Base-by-base conservation (phyloP, 2,329 filamentous ascomycete genomes). In the Hymenoscyphus salicellus region DNA sequence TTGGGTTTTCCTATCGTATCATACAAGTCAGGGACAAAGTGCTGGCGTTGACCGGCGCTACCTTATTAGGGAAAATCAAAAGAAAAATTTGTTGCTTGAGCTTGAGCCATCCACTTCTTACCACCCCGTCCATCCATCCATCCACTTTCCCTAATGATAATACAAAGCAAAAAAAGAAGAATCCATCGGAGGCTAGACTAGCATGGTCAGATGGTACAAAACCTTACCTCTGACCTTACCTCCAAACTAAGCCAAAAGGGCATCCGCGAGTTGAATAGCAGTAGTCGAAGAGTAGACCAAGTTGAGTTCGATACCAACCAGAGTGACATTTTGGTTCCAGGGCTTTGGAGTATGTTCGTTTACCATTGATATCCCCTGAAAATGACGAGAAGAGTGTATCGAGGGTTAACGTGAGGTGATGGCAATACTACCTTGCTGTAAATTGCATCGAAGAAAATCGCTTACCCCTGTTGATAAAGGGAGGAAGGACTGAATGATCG, bases 221-320 rank as follows among this genome's bases (percentile, higher is more conserved):
- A 68, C 75, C 81, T 84, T 84, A 83, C 81, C 82, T 82, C 81
- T 81, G 80, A 83, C 81, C 80, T 82, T 83, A 82, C 82, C 80
- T 82, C 74, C 70, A 74, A 66, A 72, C 72, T 69, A 68, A 72
- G 67, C 66, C 57, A 61, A 55, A 62, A 60, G 41, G 23, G 20
- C 16, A n/a, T 36, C 38, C 38, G 58, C 28, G 38, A 60, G 64
- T 30, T 58, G 61, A 41, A 17, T 17, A 57, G 33, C 36, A 38
- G 33, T 57, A 38, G 64, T 30, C 55, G 61, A 38, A 8, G 8
- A 38, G 33, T 58, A 38, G 20, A 36, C 30, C 10, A 59, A 43
- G 33, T 59, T 36, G 57, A 56, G 28, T 20, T 43, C 57, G 43
- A 60, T 56, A 56, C 55, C 55, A 32, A 33, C 55, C 55, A 59